These are phyloP conservation scores for Yamadazyma sp. DNA, from an alignment of 805 yeast species.

Conservation along the genomic window DNA sequence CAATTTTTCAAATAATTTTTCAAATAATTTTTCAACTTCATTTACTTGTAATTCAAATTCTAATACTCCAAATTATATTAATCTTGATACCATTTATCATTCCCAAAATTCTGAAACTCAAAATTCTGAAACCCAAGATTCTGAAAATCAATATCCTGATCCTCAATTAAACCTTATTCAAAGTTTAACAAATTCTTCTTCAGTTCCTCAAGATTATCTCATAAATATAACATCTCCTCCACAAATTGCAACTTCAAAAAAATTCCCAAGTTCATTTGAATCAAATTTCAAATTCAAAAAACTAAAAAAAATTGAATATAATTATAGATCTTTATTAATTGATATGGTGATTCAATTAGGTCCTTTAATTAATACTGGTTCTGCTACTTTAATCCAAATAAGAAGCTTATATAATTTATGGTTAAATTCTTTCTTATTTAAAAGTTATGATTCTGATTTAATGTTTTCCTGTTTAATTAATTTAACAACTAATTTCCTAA, in stretches of 20 bases:
- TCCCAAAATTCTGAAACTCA: neutral
- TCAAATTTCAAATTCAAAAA: slow-evolving; percentile 8
- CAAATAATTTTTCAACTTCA: neutral
- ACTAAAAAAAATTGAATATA: slow-evolving; percentile 6
- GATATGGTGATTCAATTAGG: slow-evolving; percentile 11
- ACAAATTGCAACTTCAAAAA: slow-evolving; percentile 5
- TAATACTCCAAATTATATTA: neutral
- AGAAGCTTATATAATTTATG: slow-evolving; percentile 30
- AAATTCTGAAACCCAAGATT: neutral
- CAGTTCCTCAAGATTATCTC: slow-evolving; percentile 12
- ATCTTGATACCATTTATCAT: neutral
- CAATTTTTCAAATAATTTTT: neutral
- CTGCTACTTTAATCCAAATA: slow-evolving; percentile 24
- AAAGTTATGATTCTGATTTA: slow-evolving; percentile 19
- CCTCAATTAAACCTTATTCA: slow-evolving; percentile 11
- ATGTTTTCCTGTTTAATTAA: slow-evolving; percentile 38
- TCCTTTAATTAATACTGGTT: slow-evolving; percentile 18
- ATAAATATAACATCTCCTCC: slow-evolving; percentile 10
- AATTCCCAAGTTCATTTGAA: slow-evolving; percentile 11
- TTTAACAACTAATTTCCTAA: slow-evolving; percentile 37
- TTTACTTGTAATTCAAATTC: neutral
- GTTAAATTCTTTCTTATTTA: slow-evolving; percentile 29
- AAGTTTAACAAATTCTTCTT: slow-evolving; percentile 7
- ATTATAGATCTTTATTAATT: slow-evolving; percentile 10
- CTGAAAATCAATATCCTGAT: slow-evolving; percentile 3